These are phyloP conservation scores for Rubia tinctorum DNA, from an alignment of 305 asterid genomes.

Conservation along the genomic window DNA sequence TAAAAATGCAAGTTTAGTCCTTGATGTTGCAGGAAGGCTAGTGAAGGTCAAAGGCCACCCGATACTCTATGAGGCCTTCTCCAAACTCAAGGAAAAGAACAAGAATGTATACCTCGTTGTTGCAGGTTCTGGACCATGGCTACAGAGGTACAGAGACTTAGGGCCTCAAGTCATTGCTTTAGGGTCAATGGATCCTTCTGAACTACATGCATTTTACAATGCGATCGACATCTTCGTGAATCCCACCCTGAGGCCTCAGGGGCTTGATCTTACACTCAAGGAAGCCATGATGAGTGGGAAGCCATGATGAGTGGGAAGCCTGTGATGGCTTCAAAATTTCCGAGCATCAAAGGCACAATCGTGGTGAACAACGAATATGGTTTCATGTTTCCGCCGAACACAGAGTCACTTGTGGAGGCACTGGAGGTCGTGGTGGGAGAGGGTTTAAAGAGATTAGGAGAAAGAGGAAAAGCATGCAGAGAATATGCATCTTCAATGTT, in stretches of 20 bases:
- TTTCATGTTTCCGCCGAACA: conserved; percentile 78
- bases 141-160: conserved; percentile 56
- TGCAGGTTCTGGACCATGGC: conserved; percentile 94
- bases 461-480: conserved; percentile 71
- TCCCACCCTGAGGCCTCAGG: conserved; percentile 90
- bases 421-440: conserved; percentile 60
- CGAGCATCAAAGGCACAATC: conserved; percentile 82
- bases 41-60: conserved; percentile 94
- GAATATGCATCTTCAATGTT: conserved; percentile 78
- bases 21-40: conserved; percentile 82
- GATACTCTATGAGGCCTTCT: conserved; percentile 64
- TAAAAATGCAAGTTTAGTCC: conserved; percentile 57
- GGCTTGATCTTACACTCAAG: conserved; percentile 87
- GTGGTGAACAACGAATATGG: conserved; percentile 73
- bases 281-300: conserved; percentile 95
- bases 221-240: conserved; percentile 83
- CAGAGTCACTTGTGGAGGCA: conserved; percentile 58
- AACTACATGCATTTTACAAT: conserved; percentile 59
- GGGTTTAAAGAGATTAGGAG: conserved; percentile 52
- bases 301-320: conserved; percentile 95
- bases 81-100: conserved; percentile 42
- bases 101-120: conserved; percentile 57
- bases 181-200: conserved; percentile 66
- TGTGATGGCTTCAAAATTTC: conserved; percentile 87
- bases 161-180: conserved; percentile 61